A percentile compares a stretch with the other conserved stretches of the same genome.
Conservation (phyloP, 1,284 basidiomycete genomes). For the Ganoderma leucocontextum region DNA sequence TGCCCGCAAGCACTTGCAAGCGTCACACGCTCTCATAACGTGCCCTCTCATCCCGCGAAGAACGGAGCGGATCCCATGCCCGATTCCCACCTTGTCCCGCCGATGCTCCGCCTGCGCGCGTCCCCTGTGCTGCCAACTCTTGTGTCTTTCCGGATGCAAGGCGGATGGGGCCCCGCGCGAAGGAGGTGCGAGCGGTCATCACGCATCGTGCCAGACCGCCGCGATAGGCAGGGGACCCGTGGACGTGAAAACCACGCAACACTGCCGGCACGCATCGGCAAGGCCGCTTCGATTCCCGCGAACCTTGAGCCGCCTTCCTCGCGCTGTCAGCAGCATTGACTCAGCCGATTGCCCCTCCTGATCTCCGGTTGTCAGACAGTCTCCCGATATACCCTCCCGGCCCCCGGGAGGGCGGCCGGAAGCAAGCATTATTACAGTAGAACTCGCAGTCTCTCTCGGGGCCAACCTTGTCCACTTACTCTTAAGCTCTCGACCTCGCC, state of each 20-base stretch:
- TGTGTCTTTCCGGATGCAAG: not conserved
- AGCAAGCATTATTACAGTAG: not conserved
- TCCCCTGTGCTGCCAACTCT: not conserved
- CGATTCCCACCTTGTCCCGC: slow-evolving; percentile 6
- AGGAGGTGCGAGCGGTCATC: slow-evolving; percentile 13
- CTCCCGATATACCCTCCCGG: too few relatives aligned
- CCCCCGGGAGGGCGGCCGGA: too few relatives aligned
- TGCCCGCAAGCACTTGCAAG: slow-evolving; percentile 1
- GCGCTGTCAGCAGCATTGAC: slow-evolving; percentile 16
- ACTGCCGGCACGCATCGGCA: slow-evolving; percentile 1
- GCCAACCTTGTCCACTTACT: not conserved
- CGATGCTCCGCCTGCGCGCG: not conserved
- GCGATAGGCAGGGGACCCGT: slow-evolving; percentile 30
- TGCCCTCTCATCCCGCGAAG: slow-evolving; percentile 16
- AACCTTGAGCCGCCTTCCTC: slow-evolving; percentile 12
- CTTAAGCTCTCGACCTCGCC: slow-evolving; percentile 8
- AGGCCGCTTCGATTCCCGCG: slow-evolving; percentile 28
- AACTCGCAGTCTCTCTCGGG: slow-evolving; percentile 6
- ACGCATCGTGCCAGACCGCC: slow-evolving; percentile 13
- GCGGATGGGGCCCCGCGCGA: slow-evolving; percentile 1
- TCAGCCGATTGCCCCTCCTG: slow-evolving; percentile 14
- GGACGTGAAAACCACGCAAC: slow-evolving; percentile 22
- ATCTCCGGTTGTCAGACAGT: slow-evolving; percentile 12
- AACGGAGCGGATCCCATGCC: slow-evolving; percentile 5
- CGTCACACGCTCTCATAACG: slow-evolving; percentile 3